Conservation (phyloP, 148 eudicot genomes). For the Silene uniflora region DNA sequence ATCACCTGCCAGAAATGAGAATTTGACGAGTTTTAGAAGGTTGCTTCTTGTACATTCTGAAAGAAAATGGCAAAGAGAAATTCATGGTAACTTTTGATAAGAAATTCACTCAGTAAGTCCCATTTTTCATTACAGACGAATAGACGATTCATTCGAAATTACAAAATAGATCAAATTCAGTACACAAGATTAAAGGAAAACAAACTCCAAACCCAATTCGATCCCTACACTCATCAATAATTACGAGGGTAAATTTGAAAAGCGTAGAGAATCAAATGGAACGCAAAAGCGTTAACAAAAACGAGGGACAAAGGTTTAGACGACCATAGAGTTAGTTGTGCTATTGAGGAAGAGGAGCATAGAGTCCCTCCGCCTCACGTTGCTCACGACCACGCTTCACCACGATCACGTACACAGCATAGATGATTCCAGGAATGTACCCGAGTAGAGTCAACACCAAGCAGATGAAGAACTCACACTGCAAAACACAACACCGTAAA, state of each 20-base stretch:
- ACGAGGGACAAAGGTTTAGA: no score
- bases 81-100: no score
- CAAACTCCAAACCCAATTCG: not conserved
- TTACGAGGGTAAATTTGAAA: no score
- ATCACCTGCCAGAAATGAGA: no score
- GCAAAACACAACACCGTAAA: not conserved
- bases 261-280: no score
- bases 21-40: no score
- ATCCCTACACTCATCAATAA: no score
- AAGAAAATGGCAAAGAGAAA: no score
- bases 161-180: not conserved
- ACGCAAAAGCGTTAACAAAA: no score
- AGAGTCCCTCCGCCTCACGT: not conserved
- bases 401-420: slow-evolving; percentile 26
- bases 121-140: not conserved
- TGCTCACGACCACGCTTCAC: not conserved
- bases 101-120: not conserved
- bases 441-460: slow-evolving; percentile 20
- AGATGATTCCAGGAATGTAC: slow-evolving; percentile 37
- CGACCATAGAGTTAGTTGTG: not conserved
- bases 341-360: not conserved
- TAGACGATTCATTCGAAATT: not conserved
- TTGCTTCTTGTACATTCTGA: no score
- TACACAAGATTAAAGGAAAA: not conserved
- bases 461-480: slow-evolving; percentile 35